Evolutionary conservation across 2,329 filamentous ascomycete genomes (phyloP), one percentile per base, ranked within the genome.

Genomic region (Aspergillus fumigatus): DNA sequence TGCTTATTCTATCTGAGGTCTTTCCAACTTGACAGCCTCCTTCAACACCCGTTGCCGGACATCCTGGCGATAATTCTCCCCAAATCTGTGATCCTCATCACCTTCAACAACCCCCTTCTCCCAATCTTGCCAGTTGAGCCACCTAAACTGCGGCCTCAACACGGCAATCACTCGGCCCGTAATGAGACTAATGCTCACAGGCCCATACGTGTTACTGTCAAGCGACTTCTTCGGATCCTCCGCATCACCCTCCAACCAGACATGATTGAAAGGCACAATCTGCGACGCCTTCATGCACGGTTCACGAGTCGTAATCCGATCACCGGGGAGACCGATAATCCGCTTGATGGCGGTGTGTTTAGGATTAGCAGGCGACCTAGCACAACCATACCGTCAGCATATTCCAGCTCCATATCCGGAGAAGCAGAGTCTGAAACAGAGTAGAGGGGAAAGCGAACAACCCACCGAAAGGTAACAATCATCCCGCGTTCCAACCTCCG

Each of bases 191-290:
- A 84, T 84, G 25, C 89, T 88, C 50, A 95, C 85, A 4, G 94
- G 91, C 1, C 94, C 94, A 73, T 95, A 97, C 11, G 85, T 85
- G 74, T 96, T 96, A 73, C 92, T 96, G 76, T 99, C 94, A 58
- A 87, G 73, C 54, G 85, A 90, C 65, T 84, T 83, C 51, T 83
- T 81, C 65, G 84, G 83, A 66, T 83, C 83, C 27, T 66, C 67
- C 11, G 88, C 91, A 70, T 99, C 94, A 1, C 94, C 94, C 71
- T 97, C 93, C 1, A 99, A 85, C 94, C 94, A 99, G 27, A 97
- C 82, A 77, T 97, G 92, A 19, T 91, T 91, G 60, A 82, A 82
- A 4, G 92, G 93, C 23, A 99, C 84, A 60, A 82, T 81, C 50
- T 78, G 74, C 43, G 80, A 73, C 14, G 62, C 62, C 19, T 66